A percentile compares a stretch with the other conserved stretches of the same genome.
Conservation (phyloP, 345 rosid genomes). For the Litchi chinensis region DNA sequence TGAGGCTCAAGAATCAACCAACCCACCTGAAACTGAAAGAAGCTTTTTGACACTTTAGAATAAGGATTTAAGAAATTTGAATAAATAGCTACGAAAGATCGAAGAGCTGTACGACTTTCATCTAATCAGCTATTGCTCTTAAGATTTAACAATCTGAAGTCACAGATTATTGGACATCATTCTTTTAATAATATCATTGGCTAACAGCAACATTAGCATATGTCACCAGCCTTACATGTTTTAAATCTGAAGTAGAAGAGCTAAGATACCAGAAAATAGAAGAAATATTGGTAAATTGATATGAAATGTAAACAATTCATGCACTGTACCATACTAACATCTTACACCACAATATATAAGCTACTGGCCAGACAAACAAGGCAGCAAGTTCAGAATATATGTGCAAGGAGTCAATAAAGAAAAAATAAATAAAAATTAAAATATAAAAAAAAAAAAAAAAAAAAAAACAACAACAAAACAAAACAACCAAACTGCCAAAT, state of each 20-base stretch:
- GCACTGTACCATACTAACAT: neutral
- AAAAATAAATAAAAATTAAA: constrained; percentile 2
- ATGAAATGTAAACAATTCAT: neutral
- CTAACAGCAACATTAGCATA: neutral
- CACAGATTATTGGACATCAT: neutral
- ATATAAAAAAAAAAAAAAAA: neutral
- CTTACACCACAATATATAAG: neutral
- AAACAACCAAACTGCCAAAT: too few relatives aligned
- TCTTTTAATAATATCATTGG: neutral
- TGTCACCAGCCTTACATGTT: neutral
- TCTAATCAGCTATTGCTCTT: neutral
- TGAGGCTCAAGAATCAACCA: neutral
- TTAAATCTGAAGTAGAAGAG: neutral
- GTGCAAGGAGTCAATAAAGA: neutral
- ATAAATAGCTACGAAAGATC: neutral
- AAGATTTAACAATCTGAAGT: neutral
- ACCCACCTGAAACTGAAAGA: neutral
- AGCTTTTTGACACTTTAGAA: neutral
- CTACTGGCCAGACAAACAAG: neutral
- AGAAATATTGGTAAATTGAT: neutral
- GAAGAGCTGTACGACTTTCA: neutral
- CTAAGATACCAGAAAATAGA: neutral
- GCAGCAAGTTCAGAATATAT: neutral
- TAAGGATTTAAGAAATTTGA: neutral
- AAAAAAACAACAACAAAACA: neutral